Base-by-base conservation (phyloP, 192 early-diverging fungal genomes). In the Coemansia sp. region DNA sequence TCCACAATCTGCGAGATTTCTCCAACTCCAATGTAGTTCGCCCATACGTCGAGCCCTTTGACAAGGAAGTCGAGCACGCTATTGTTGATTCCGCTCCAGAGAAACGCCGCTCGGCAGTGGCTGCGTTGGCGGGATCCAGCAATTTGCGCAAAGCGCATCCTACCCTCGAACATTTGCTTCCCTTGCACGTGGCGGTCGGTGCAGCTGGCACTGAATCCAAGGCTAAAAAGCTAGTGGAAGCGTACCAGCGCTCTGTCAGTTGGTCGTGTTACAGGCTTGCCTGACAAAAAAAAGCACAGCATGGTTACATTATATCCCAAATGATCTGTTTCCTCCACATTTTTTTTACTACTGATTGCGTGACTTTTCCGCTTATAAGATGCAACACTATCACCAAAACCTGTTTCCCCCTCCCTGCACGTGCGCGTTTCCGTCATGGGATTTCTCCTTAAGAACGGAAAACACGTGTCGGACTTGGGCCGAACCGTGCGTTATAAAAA, bases 81-180 rank as follows among this genome's bases (percentile, higher is more conserved):
- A 72, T 81, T 0, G 21, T 52, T 11, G 67, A 77, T 9, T 18
- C 55, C 6, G 15, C 56, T 20, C 36, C 58, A 6, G 73, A 73
- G 0, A 69, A 78, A 6, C 85, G 89, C 34, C 62, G 73, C 16
- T 26, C 65, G 18, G 82, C 74, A 0, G 60, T 85, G 2, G 52
- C 71, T 10, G 79, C 71, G 21, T 71, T 91, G 68, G 71, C 72
- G 0, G 21, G 69, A 20, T 86, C 87, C 2, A 60, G 74, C 20
- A 24, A 61, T 9, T 67, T 90, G 55, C 67, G 79, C 63, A 64
- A 76, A 24, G 85, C 85, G 33, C 90, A 92, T 67, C 90, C 90
- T 20, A 86, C 88, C 0, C 68, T 87, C 21, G 90, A 92, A 34
- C 90, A 92, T 68, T 66, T 92, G 18, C 60, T 92, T 11, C 90